Conservation (phyloP, 305 asterid genomes). For the Rubia peregrina region DNA sequence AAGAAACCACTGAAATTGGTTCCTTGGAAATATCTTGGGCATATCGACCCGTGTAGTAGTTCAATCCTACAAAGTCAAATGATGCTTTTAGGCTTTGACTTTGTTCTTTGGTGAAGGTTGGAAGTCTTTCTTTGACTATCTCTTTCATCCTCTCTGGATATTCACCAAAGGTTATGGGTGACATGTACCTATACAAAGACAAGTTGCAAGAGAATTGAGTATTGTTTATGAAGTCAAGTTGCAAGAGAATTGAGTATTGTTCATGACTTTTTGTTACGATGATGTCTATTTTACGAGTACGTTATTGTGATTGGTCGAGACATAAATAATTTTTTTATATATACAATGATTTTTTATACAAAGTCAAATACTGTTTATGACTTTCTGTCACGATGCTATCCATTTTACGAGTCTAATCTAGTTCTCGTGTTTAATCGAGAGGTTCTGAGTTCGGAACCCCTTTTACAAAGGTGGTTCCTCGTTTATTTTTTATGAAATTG, state of each 20-base stretch:
- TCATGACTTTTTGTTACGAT: too few species aligned
- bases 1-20: neutral
- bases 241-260: too few species aligned
- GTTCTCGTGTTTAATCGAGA: neutral
- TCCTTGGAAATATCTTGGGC: neutral
- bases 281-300: too few species aligned
- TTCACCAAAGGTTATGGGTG: constrained; percentile 6
- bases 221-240: neutral
- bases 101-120: constrained; percentile 6
- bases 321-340: too few species aligned
- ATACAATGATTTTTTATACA: too few species aligned
- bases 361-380: too few species aligned
- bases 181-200: constrained; percentile 1
- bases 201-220: neutral
- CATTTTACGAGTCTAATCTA: too few species aligned
- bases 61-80: constrained; percentile 11
- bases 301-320: too few species aligned
- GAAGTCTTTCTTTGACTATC: constrained; percentile 8
- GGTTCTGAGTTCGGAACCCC: too few species aligned
- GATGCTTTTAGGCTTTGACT: neutral
- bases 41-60: constrained; percentile 11
- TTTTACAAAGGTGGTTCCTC: too few species aligned
- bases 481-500: too few species aligned
- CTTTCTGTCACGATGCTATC: neutral
- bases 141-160: constrained; percentile 15